Base-by-base conservation (phyloP, 176 grass and related monocot species). In the Bothriochloa decipiens region DNA sequence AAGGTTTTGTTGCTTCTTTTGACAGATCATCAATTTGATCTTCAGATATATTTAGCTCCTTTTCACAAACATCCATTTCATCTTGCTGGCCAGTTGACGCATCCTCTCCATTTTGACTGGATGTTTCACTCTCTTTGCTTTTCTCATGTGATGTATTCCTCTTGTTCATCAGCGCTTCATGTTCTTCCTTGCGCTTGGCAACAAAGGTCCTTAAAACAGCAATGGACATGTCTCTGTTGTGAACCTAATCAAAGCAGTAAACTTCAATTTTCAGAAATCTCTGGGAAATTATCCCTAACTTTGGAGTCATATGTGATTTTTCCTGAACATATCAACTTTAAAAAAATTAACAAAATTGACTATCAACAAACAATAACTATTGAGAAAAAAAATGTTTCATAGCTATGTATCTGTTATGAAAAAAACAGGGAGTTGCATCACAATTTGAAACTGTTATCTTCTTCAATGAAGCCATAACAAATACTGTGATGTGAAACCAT, bases 171-270 rank as follows among this genome's bases (percentile, higher is more conserved):
- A 89, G 77, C 72, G 86, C 68, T 40, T 87, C 91, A 72, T 96
- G 88, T 67, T 96, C 96, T 91, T 99, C 93, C 78, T 96, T 94
- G 16, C 87, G 87, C 76, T 94, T 99, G 55, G 61, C 43, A 69
- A 99, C 86, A 72, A 91, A 99, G 68, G 89, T 88, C 86, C 96
- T 93, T 83, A 99, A 84, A 81, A 99, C 79, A 71, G 93, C 93
- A 87, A 99, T 91, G 55, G 93, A 99, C 90, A 99, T 99, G 41
- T 99, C 96, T 86, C 96, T 90, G 60, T 99, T 99, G 88, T 99
- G 89, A 50, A 99, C 91, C 96, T 99, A 92, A 86, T 77, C 28
- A 88, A 88, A 75, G 22, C 52, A 68, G 36, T 32, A 67, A 78
- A 64, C 6, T 72, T 67, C 12, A 88, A 32, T 65, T 67, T 15